phyloP scores from a whole-genome alignment of 345 rosid genomes.

The Rhodomyrtus tomentosa region DNA sequence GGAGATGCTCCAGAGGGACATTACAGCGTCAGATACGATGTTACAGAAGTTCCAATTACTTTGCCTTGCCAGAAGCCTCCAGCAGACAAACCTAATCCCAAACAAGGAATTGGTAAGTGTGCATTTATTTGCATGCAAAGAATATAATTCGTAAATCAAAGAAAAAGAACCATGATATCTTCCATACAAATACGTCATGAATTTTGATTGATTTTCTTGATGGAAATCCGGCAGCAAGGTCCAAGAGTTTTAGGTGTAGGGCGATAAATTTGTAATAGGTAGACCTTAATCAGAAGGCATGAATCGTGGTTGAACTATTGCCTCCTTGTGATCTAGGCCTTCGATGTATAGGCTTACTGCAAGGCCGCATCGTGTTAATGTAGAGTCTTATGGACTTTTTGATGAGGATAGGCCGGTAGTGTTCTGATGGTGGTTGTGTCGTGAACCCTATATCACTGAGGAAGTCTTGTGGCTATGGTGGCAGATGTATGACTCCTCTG shows the following conservation, averaged over 20 bases:
- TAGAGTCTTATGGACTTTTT: neutral
- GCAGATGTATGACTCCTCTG: neutral
- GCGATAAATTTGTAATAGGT: neutral
- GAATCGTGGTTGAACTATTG: neutral
- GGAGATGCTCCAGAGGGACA: constrained; percentile 63
- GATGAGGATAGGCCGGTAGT: neutral
- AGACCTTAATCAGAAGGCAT: neutral
- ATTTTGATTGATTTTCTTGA: neutral
- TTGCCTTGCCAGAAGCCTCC: constrained; percentile 83
- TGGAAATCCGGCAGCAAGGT: neutral
- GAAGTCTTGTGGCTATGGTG: neutral
- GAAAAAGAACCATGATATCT: neutral
- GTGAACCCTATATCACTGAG: neutral
- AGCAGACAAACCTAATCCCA: constrained; percentile 86
- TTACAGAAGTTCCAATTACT: constrained; percentile 60
- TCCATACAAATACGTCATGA: neutral
- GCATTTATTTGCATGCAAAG: neutral
- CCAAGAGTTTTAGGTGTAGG: neutral
- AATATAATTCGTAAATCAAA: neutral
- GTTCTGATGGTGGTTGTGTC: neutral
- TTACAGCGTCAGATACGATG: constrained; percentile 69
- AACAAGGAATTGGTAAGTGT: constrained; percentile 79
- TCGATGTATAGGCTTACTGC: neutral
- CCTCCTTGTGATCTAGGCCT: neutral
- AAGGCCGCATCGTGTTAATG: neutral